A percentile compares a stretch with the other conserved stretches of the same genome.
Evolutionary conservation across 768 basidiomycete species (phyloP).

Genomic region (Mycena epipterygia): DNA sequence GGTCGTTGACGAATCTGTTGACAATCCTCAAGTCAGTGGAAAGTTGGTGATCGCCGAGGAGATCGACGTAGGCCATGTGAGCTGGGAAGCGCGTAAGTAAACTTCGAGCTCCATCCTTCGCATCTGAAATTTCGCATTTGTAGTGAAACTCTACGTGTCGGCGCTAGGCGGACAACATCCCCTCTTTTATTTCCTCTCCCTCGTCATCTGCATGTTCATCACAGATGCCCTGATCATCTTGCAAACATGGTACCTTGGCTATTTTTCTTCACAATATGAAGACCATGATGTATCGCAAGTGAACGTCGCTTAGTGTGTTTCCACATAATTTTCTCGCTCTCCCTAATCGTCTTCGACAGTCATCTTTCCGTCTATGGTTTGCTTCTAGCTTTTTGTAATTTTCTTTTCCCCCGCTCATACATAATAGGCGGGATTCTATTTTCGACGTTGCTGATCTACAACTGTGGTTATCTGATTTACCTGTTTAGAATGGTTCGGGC

Average conservation of each 20-base stretch:
- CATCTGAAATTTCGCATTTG: neutral
- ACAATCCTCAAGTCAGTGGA: slow-evolving; percentile 44
- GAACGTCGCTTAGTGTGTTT: slow-evolving; percentile 32
- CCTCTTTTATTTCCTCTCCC: slow-evolving; percentile 30
- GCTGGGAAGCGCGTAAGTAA: slow-evolving; percentile 52
- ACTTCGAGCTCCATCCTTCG: neutral
- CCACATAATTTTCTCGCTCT: neutral
- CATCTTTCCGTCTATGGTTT: slow-evolving; percentile 54
- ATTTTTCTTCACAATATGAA: slow-evolving; percentile 38
- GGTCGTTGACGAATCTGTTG: slow-evolving; percentile 32
- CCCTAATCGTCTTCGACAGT: slow-evolving; percentile 37
- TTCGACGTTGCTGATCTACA: slow-evolving; percentile 42
- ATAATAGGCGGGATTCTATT: slow-evolving; percentile 42
- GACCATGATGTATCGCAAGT: slow-evolving; percentile 28
- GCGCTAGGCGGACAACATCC: slow-evolving; percentile 34
- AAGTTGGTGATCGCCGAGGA: slow-evolving; percentile 65
- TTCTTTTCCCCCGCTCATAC: neutral
- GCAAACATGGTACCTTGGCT: slow-evolving; percentile 38
- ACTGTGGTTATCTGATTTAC: slow-evolving; percentile 44
- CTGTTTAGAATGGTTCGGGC: slow-evolving; percentile 55
- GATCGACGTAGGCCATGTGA: slow-evolving; percentile 59
- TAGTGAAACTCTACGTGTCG: slow-evolving; percentile 37
- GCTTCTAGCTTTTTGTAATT: neutral
- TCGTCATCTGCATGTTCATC: slow-evolving; percentile 26
- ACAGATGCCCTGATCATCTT: slow-evolving; percentile 27